Conservation (phyloP, 495 filamentous ascomycete species). For the Astrocystis sublimbata region DNA sequence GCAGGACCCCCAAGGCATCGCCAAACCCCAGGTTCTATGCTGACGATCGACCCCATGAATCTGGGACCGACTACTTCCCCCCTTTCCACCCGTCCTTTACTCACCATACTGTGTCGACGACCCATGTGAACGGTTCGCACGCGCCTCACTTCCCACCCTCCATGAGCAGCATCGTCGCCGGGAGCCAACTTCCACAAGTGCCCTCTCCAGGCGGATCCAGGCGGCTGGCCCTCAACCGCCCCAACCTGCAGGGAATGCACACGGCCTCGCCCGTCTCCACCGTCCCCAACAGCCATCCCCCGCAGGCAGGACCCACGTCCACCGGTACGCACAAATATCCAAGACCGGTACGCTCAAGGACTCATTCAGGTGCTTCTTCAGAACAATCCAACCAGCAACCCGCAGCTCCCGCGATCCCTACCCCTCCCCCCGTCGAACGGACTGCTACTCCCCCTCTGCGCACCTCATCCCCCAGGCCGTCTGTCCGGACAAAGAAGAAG, state of each 20-base stretch:
- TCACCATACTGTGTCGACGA: conserved; percentile 30
- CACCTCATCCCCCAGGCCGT: conserved; percentile 58
- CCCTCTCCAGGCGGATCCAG: conserved; percentile 77
- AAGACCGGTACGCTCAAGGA: conserved; percentile 42
- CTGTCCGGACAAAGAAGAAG: conserved; percentile 56
- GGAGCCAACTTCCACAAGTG: conserved; percentile 75
- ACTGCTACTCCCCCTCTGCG: conserved; percentile 59
- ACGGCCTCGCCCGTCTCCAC: conserved; percentile 75
- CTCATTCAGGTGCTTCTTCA: conserved; percentile 55
- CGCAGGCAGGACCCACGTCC: conserved; percentile 29
- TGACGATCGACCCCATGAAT: conserved; percentile 67
- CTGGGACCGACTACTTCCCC: conserved; percentile 83
- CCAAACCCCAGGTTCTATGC: conserved; percentile 62
- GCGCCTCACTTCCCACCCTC: conserved; percentile 51
- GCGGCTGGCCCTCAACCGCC: conserved; percentile 49
- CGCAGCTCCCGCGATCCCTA: conserved; percentile 32
- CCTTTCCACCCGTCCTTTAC: conserved; percentile 64
- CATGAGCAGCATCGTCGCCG: conserved; percentile 77
- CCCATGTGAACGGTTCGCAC: conserved; percentile 35
- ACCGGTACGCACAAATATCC: conserved; percentile 43
- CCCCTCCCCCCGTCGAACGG: conserved; percentile 30
- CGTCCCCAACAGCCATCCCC: conserved; percentile 46
- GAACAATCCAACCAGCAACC: conserved; percentile 41
- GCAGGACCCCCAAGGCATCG: conserved; percentile 82
- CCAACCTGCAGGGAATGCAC: conserved; percentile 65